Evolutionary conservation across 768 basidiomycete species (phyloP).

Genomic region (Serendipita sp.): DNA sequence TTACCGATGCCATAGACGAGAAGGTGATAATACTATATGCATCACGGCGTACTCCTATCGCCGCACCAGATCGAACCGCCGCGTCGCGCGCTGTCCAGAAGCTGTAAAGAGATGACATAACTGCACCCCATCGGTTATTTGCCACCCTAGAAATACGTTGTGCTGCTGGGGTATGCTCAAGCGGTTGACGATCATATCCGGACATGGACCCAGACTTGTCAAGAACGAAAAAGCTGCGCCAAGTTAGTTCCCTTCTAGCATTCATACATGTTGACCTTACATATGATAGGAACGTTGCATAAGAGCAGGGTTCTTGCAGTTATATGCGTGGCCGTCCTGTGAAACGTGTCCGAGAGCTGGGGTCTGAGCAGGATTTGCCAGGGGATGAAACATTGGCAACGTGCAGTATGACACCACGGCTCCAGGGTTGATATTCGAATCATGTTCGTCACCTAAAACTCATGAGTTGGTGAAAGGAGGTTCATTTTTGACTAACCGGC

Average conservation of each 20-base stretch:
- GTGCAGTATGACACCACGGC: slow-evolving; percentile 39
- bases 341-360: slow-evolving; percentile 32
- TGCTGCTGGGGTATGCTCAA: slow-evolving; percentile 28
- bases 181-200: slow-evolving; percentile 27
- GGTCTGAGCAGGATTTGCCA: slow-evolving; percentile 18
- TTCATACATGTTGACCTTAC: slow-evolving; percentile 23
- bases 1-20: slow-evolving; percentile 13
- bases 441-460: slow-evolving; percentile 35
- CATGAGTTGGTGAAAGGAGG: neutral
- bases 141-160: slow-evolving; percentile 22
- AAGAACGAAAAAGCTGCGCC: slow-evolving; percentile 36
- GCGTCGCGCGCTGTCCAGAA: slow-evolving; percentile 42
- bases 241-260: neutral
- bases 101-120: slow-evolving; percentile 36
- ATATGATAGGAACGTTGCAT: slow-evolving; percentile 36
- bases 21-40: slow-evolving; percentile 44
- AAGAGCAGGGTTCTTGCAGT: slow-evolving; percentile 37
- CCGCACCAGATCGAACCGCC: slow-evolving; percentile 18
- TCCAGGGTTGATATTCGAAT: slow-evolving; percentile 22
- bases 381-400: slow-evolving; percentile 37
- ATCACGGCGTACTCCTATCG: slow-evolving; percentile 26
- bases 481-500: slow-evolving; percentile 21
- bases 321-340: slow-evolving; percentile 39
- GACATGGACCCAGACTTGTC: slow-evolving; percentile 43
- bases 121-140: slow-evolving; percentile 42